Conservation (phyloP, 768 basidiomycete species). For the Panaeolus cyanescens region DNA sequence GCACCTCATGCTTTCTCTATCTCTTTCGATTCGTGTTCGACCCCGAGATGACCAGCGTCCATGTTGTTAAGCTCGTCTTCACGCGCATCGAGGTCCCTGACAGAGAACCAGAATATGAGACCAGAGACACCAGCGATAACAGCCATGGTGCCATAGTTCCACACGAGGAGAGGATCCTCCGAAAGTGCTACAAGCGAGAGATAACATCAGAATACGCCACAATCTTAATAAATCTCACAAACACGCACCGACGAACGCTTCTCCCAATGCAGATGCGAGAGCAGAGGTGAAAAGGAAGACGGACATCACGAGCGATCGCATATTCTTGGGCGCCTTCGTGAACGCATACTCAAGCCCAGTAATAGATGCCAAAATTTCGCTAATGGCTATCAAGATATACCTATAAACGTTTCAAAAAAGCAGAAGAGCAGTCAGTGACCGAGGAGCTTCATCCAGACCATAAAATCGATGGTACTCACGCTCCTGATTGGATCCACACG, state of each 20-base stretch:
- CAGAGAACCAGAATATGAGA: constrained; percentile 51
- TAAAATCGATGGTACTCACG: constrained; percentile 37
- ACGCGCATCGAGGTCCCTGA: constrained; percentile 55
- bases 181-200: constrained; percentile 49
- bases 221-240: not conserved
- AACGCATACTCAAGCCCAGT: constrained; percentile 85
- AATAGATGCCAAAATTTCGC: constrained; percentile 79
- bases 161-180: constrained; percentile 68
- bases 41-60: not conserved
- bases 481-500: constrained; percentile 76
- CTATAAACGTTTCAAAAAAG: constrained; percentile 24
- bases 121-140: constrained; percentile 55
- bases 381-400: constrained; percentile 65
- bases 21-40: not conserved
- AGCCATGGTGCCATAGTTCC: constrained; percentile 69
- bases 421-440: not conserved
- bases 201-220: not conserved
- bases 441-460: not conserved
- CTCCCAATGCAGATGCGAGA: constrained; percentile 60
- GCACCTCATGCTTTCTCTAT: not conserved
- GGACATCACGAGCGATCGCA: constrained; percentile 84
- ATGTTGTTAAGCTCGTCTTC: constrained; percentile 67
- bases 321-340: constrained; percentile 83
- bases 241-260: constrained; percentile 67
- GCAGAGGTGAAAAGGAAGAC: constrained; percentile 62